Evolutionary conservation across 352 stramenopile genomes (phyloP), one percentile per base, ranked within the genome.

Genomic region (Phytophthora citricola): DNA sequence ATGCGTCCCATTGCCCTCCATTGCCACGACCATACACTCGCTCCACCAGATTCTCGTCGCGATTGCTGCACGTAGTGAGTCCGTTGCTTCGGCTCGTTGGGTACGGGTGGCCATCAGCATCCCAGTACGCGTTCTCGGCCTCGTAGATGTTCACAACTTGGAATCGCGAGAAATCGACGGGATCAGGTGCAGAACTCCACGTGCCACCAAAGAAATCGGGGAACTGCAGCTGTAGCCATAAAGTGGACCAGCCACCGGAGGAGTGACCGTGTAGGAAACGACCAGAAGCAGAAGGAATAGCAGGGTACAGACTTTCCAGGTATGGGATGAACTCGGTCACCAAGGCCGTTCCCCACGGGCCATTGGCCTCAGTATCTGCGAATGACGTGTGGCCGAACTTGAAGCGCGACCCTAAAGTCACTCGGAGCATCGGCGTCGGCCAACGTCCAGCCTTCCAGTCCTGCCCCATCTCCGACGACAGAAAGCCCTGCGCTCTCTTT

Each of bases 361-460:
- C 85, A 51, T 87, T 93, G 1, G 62, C 51, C 6, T 87, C 85
- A 2, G 74, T 80, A 56, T 93, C 85, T 3, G 82, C 81, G 45
- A 90, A 93, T 41, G 85, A 93, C 4, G 85, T 91, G 72, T 93
- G 85, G 3, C 85, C 85, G 59, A 85, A 93, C 56, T 85, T 88
- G 59, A 87, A 87, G 15, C 85, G 85, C 9, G 85, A 93, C 9
- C 85, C 85, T 11, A 93, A 69, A 12, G 82, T 91, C n/a, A 93
- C 74, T 3, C 85, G 75, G 8, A 93, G 48, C 85, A 93, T 93
- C 5, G 85, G 79, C 1, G 52, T 69, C 10, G 80, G 67, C 80
- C 82, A 91, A 10, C 69, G 60, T 20, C 82, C 85, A 34, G 66
- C 59, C 38, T 90, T 69, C 85, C 85, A 93, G 9, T 76, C 59